phyloP scores from a whole-genome alignment of 352 stramenopile genomes.

The Globisporangium carolinianum region DNA sequence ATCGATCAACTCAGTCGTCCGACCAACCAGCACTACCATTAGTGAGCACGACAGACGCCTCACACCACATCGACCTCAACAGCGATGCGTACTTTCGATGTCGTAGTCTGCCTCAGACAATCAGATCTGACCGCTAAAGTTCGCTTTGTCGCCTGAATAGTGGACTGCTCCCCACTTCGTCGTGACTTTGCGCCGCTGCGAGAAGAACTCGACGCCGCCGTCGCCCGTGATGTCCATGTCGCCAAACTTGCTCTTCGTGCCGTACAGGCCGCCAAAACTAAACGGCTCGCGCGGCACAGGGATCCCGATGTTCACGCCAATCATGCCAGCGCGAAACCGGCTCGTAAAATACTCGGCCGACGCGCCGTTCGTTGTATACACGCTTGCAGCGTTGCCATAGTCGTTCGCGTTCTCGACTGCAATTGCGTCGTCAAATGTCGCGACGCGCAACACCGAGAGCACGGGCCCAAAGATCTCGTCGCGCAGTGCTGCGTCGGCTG shows the following conservation, averaged over 20 bases:
- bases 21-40: too few relatives aligned
- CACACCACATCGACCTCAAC: not conserved
- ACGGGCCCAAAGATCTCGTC: slow-evolving; percentile 98
- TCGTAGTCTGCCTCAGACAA: too few relatives aligned
- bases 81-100: not conserved
- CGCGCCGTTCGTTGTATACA: slow-evolving; percentile 94
- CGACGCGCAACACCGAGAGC: slow-evolving; percentile 84
- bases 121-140: slow-evolving; percentile 66
- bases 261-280: slow-evolving; percentile 96
- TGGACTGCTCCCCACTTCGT: slow-evolving; percentile 86
- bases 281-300: slow-evolving; percentile 94
- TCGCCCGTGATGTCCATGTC: slow-evolving; percentile 98
- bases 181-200: slow-evolving; percentile 96
- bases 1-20: too few relatives aligned
- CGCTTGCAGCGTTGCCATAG: slow-evolving; percentile 95
- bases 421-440: slow-evolving; percentile 91
- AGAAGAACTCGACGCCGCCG: slow-evolving; percentile 97
- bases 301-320: slow-evolving; percentile 96
- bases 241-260: slow-evolving; percentile 95
- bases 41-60: too few relatives aligned
- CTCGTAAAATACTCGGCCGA: slow-evolving; percentile 93
- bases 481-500: slow-evolving; percentile 83
- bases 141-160: slow-evolving; percentile 44
- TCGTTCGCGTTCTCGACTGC: slow-evolving; percentile 95
- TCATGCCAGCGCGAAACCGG: slow-evolving; percentile 90